Conservation (phyloP, 169 alveolate species). For the Plasmodium yoelii region DNA sequence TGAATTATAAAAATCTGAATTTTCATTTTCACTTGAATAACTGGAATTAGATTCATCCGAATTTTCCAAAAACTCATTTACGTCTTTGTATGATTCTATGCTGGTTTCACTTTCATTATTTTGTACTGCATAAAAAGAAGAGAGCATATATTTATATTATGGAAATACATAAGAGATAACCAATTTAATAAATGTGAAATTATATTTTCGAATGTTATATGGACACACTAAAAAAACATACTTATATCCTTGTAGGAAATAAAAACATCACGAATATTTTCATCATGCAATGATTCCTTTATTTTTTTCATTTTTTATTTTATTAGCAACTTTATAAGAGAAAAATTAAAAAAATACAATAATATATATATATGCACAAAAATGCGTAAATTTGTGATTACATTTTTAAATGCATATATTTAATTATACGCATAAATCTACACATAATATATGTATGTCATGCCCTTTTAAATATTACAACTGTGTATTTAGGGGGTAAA, state of each 20-base stretch:
- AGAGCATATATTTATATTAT: no score
- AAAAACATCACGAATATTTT: constrained; percentile 56
- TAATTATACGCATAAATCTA: no score
- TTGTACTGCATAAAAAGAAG: constrained; percentile 43
- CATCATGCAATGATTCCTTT: constrained; percentile 16
- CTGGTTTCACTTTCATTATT: constrained; percentile 51
- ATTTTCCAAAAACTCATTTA: constrained; percentile 44
- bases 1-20: constrained; percentile 12
- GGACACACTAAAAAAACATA: background rate
- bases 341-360: constrained; percentile 7
- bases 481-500: background rate
- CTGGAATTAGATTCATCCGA: constrained; percentile 38
- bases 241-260: constrained; percentile 73
- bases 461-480: no score
- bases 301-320: constrained; percentile 22
- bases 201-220: background rate
- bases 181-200: no score
- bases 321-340: background rate
- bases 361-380: constrained; percentile 12
- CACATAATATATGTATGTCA: no score
- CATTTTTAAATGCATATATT: background rate
- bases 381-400: background rate
- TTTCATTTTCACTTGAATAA: constrained; percentile 64
- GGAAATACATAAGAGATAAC: no score
- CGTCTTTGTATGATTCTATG: constrained; percentile 60